Base-by-base conservation (phyloP, 352 stramenopile genomes). In the Phytophthora tubulina region DNA sequence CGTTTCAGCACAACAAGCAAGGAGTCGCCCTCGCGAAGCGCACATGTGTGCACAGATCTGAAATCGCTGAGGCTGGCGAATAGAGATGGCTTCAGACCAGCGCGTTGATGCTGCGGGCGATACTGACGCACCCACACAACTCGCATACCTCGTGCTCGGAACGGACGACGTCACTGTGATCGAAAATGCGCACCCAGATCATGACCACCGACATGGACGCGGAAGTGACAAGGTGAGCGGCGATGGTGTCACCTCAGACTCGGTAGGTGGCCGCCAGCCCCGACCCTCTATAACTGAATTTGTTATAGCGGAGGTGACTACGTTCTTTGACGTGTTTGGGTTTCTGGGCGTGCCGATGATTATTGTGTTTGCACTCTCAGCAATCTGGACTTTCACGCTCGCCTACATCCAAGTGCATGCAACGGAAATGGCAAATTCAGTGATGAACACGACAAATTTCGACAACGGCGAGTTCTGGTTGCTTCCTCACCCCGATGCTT, bases 391-490 rank as follows among this genome's bases (percentile, higher is more conserved):
- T 0, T 67, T 88, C 35, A 63, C 61, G 4, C 59, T 85, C 5
- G 82, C 78, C 0, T 72, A 77, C 7, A 77, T 82, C 33, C 82
- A 90, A 63, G 64, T 82, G 1, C 68, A 73, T 13, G 68, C 82
- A 10, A 79, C 65, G 0, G 35, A 76, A n/a, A 68, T 79, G 17
- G 75, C 79, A 1, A 90, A 88, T 35, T 50, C 35, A 1, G 13
- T 87, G 1, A 84, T 85, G 77, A 71, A 75, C 11, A 87, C 77
- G 9, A 53, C 59, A 27, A 30, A 75, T 0, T 79, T 87, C 21
- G 79, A 87, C 66, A 76, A 74, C 36, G 76, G 81, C 38, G 76
- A 84, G 35, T 87, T 89, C 17, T 89, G 81, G 79, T 48, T 82
- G 36, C 62, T 87, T 8, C 67, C 76, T 21, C 55, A 69, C 13